Base-by-base conservation (phyloP, 73 alveolate species). In the Paramecium octaurelia region DNA sequence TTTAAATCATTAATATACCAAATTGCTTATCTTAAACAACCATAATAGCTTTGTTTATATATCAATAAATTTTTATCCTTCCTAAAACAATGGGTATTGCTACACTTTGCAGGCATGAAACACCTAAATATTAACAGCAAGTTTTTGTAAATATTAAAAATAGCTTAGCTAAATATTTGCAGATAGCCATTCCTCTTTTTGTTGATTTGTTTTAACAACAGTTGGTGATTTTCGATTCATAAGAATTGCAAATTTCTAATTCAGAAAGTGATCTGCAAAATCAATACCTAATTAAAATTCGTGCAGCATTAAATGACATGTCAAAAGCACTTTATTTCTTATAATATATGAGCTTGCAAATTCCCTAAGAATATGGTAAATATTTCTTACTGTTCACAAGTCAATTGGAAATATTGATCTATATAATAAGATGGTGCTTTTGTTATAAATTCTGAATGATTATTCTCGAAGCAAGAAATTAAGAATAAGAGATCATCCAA, bases 231-330 rank as follows among this genome's bases (percentile, higher is more conserved):
- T 44, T 31, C 73, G 14, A 80, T 46, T 80, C 70, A 80, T 10
- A n/a, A 80, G 24, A 14, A 34, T 23, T 9, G 18, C 23, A 80
- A 80, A 80, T n/a, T 80, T 80, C 29, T 80, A 46, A 42, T 27
- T 24, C 16, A 80, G 50, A 80, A 80, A 80, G 34, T 80, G 75
- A n/a, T 80, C 91, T 16, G 91, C 91, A 80, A 80, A 80, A 31
- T 80, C 91, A 31, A 80, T 43, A 31, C 91, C 91, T 46, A 80
- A 80, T 80, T 80, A 80, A 80, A 80, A 80, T 48, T 80, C 91
- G 7, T 80, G 91, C 8, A 80, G 24, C 91, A 80, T 80, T 24
- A 80, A 80, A 80, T 80, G 91, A 10, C 91, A 80, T 24, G 91
- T 80, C 29, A 80, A 35, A 20, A 80, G 75, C n/a, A 80, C 57